A percentile compares a stretch with the other conserved stretches of the same genome.
Conservation (phyloP, 2,329 filamentous ascomycete species). For the Talaromyces sp. region DNA sequence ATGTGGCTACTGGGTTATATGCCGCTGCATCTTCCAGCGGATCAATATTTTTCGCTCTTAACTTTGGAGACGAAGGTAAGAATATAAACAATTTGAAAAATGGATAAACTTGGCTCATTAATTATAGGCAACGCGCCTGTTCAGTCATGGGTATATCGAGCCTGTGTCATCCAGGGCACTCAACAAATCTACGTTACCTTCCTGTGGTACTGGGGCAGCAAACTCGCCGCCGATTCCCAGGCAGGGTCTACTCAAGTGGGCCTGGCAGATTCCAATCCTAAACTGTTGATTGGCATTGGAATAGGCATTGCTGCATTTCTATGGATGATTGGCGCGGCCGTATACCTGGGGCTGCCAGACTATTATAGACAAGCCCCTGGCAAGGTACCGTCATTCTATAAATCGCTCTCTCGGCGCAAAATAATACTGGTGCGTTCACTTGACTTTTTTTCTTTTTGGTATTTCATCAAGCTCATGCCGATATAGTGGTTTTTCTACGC, state of each 20-base stretch:
- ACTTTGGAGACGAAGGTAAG: constrained; percentile 54
- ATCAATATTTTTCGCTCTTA: constrained; percentile 56
- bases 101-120: not conserved
- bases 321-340: constrained; percentile 44
- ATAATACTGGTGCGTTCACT: constrained; percentile 29
- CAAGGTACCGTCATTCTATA: constrained; percentile 54
- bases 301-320: constrained; percentile 49
- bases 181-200: constrained; percentile 57
- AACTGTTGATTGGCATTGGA: constrained; percentile 16
- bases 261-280: constrained; percentile 13
- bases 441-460: not conserved
- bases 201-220: constrained; percentile 59
- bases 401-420: constrained; percentile 50
- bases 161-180: constrained; percentile 57
- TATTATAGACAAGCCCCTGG: constrained; percentile 57
- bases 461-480: not conserved
- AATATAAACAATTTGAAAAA: not conserved
- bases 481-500: constrained; percentile 52
- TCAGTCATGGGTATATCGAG: constrained; percentile 56
- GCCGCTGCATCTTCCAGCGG: constrained; percentile 54
- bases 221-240: constrained; percentile 15
- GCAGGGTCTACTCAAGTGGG: constrained; percentile 7
- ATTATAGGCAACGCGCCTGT: constrained; percentile 43
- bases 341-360: constrained; percentile 52
- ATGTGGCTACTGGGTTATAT: constrained; percentile 54